Evolutionary conservation across 2,329 filamentous ascomycete genomes (phyloP).

Genomic region (Aureobasidium sp.): DNA sequence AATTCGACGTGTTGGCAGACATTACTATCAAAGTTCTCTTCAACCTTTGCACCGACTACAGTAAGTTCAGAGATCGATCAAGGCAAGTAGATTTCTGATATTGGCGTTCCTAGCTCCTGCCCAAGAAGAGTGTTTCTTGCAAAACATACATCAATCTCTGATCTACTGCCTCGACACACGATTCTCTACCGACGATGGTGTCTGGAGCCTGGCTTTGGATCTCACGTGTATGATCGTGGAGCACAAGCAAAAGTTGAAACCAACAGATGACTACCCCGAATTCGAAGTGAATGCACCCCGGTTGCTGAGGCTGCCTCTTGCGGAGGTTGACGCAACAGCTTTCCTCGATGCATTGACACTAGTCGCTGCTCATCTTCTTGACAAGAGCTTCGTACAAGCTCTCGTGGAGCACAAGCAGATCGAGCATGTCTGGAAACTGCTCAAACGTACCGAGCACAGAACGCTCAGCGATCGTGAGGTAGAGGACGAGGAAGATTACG

Average conservation of each 20-base stretch:
- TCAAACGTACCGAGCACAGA: constrained; percentile 7
- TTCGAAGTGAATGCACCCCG: neutral
- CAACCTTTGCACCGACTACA: constrained; percentile 14
- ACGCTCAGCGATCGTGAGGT: neutral
- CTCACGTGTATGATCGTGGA: constrained; percentile 2
- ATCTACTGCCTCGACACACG: constrained; percentile 8
- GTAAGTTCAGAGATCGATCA: neutral
- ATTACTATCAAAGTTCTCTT: constrained; percentile 14
- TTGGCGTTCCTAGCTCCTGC: neutral
- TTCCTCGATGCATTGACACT: constrained; percentile 14
- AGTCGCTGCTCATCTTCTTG: constrained; percentile 9
- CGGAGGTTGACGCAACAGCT: constrained; percentile 12
- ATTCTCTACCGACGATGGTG: neutral
- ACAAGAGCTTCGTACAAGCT: constrained; percentile 9
- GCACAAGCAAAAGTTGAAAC: constrained; percentile 1
- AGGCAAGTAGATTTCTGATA: neutral
- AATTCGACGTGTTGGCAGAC: neutral
- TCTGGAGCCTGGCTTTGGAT: constrained; percentile 4
- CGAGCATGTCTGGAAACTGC: constrained; percentile 11
- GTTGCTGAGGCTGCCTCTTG: constrained; percentile 8
- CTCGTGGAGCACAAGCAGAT: constrained; percentile 4
- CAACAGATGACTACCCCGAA: neutral
- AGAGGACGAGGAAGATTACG: neutral
- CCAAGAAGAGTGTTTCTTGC: constrained; percentile 10
- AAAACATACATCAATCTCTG: constrained; percentile 13